These are phyloP conservation scores for Gilbertella persicaria DNA, from an alignment of 371 early-diverging fungal species.

Conservation along the genomic window DNA sequence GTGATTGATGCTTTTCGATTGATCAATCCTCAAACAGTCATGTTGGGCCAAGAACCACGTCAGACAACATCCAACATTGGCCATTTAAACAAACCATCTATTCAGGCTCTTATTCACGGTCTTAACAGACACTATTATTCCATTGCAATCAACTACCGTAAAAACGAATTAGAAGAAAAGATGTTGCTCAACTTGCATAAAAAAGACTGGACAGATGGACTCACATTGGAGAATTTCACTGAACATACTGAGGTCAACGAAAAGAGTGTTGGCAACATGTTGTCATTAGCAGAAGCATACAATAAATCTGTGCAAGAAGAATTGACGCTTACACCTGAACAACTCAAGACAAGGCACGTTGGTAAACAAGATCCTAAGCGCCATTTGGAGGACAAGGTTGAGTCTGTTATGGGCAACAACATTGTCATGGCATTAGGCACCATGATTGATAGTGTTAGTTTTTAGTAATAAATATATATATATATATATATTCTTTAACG, in stretches of 20 bases:
- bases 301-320: constrained; percentile 97
- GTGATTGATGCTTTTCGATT: constrained; percentile 99
- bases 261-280: constrained; percentile 80
- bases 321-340: constrained; percentile 89
- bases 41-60: constrained; percentile 96
- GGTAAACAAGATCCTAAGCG: constrained; percentile 99
- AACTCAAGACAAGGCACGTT: constrained; percentile 95
- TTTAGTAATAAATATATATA: constrained; percentile 35
- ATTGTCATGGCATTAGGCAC: constrained; percentile 94
- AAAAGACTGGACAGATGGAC: constrained; percentile 99
- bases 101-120: constrained; percentile 99
- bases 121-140: constrained; percentile 99
- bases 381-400: constrained; percentile 92
- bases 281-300: constrained; percentile 87
- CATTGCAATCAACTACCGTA: constrained; percentile 98
- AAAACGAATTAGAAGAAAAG: constrained; percentile 98
- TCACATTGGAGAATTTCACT: constrained; percentile 85
- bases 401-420: constrained; percentile 89
- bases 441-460: constrained; percentile 86
- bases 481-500: constrained; percentile 38
- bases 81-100: constrained; percentile 98
- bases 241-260: constrained; percentile 84
- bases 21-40: constrained; percentile 90
- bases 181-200: constrained; percentile 99
- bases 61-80: constrained; percentile 99